A percentile compares a stretch with the other conserved stretches of the same genome.
These are phyloP conservation scores for Boletus pseudo-olivaceus DNA, from an alignment of 768 basidiomycete genomes.

Conservation along the genomic window DNA sequence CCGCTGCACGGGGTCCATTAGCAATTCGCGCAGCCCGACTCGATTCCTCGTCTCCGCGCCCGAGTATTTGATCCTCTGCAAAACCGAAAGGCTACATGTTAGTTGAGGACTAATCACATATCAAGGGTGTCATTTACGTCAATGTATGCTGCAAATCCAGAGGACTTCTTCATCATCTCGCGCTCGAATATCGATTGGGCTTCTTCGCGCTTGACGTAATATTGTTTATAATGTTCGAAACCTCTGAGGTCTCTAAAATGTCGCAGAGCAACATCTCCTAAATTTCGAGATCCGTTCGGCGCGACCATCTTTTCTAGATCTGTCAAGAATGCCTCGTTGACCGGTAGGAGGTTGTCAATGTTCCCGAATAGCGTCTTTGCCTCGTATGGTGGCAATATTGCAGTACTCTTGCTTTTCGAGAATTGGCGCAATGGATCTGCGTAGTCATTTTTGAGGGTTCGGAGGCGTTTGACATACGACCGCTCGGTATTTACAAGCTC, in stretches of 20 bases:
- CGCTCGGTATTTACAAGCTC: constrained; percentile 89
- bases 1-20: constrained; percentile 96
- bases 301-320: constrained; percentile 79
- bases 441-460: constrained; percentile 81
- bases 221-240: constrained; percentile 89
- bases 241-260: constrained; percentile 84
- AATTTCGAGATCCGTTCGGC: constrained; percentile 51
- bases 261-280: constrained; percentile 81
- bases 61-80: constrained; percentile 83
- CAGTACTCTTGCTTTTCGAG: constrained; percentile 76
- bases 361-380: constrained; percentile 94
- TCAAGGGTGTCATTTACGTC: constrained; percentile 58
- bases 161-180: constrained; percentile 75
- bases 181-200: constrained; percentile 85
- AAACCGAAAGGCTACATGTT: background rate
- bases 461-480: constrained; percentile 81
- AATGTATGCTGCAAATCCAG: constrained; percentile 80
- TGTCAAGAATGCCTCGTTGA: constrained; percentile 82
- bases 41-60: constrained; percentile 71
- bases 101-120: constrained; percentile 11
- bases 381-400: constrained; percentile 86
- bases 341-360: constrained; percentile 81
- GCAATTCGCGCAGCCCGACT: constrained; percentile 82
- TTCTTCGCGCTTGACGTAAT: constrained; percentile 90
- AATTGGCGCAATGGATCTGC: constrained; percentile 89